Evolutionary conservation across 768 basidiomycete genomes (phyloP), one percentile per base, ranked within the genome.

Genomic region (Suillus spraguei): DNA sequence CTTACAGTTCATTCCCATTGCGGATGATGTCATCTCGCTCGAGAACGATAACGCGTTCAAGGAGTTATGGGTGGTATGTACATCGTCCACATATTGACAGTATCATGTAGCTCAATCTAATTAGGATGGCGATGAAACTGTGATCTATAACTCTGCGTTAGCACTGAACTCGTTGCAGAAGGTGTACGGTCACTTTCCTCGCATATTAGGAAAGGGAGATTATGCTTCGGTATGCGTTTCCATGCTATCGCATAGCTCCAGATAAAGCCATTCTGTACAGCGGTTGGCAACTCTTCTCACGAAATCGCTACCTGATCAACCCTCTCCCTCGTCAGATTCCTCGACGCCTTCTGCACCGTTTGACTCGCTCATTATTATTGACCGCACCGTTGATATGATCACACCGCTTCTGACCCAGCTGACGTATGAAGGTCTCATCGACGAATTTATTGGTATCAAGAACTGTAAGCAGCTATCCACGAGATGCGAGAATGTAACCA

Each of bases 401-500:
- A 97, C 97, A 0, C 95, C 97, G 1, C 80, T 99, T 59, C 85
- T 97, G 53, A 99, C 97, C 3, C 96, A 99, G 70, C 80, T 99
- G 62, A 99, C 97, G 0, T 99, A 99, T 68, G 91, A 99, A 73
- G 97, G 97, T 22, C 87, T 99, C 55, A 82, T 98, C 39, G 97
- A 99, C 71, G 97, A 99, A 74, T 78, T 94, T 41, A 81, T 97
- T 54, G 92, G 94, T 0, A 89, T 99, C 65, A 91, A 85, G 74
- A 95, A 97, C 70, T 91, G 96, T 94, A 69, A 64, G 89, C 76
- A 11, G 63, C 24, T 33, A 32, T 56, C n/a, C n/a, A 4, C 59
- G 46, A 63, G 32, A 63, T 55, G 56, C 24, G 3, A 39, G 38
- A 16, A 52, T 17, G 28, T 52, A 22, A 35, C 22, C 22, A 1